Evolutionary conservation across 2,329 filamentous ascomycete genomes (phyloP).

Genomic region (Penicillium sp.): DNA sequence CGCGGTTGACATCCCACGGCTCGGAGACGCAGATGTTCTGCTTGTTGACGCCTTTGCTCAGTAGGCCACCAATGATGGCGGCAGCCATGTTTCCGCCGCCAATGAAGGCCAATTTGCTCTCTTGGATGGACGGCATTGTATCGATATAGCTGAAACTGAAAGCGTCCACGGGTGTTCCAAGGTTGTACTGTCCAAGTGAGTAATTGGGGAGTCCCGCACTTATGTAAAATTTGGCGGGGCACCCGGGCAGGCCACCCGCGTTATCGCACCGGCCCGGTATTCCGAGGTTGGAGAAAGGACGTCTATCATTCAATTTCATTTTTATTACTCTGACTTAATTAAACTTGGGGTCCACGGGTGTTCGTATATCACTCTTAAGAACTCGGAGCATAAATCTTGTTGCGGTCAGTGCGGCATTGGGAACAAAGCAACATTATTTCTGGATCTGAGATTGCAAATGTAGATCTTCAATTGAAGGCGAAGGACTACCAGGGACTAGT

Average conservation of each 20-base stretch:
- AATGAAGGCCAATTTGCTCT: constrained; percentile 31
- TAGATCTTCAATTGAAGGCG: too few species aligned
- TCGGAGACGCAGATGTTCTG: constrained; percentile 30
- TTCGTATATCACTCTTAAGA: not conserved
- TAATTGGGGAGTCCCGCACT: constrained; percentile 8
- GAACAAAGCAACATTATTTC: not conserved
- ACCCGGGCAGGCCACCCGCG: not conserved
- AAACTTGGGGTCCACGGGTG: not conserved
- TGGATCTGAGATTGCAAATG: not conserved
- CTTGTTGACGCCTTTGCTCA: constrained; percentile 23
- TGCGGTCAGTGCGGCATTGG: not conserved
- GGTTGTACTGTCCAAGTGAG: not conserved
- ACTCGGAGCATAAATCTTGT: not conserved
- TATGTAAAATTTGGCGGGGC: constrained; percentile 12
- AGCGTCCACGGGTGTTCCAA: not conserved
- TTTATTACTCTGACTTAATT: not conserved
- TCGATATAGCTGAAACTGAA: not conserved
- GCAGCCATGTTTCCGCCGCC: constrained; percentile 33
- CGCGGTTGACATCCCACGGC: constrained; percentile 31
- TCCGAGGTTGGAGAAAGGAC: not conserved
- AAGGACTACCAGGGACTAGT: too few species aligned
- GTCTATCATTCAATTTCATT: not conserved
- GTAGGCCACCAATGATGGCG: constrained; percentile 29
- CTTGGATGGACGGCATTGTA: constrained; percentile 25
- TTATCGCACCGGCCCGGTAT: constrained; percentile 3